Percentiles rank a stretch among this genome's conserved stretches.
phyloP scores from a whole-genome alignment of 768 basidiomycete genomes.

The Lactarius akahatsu region DNA sequence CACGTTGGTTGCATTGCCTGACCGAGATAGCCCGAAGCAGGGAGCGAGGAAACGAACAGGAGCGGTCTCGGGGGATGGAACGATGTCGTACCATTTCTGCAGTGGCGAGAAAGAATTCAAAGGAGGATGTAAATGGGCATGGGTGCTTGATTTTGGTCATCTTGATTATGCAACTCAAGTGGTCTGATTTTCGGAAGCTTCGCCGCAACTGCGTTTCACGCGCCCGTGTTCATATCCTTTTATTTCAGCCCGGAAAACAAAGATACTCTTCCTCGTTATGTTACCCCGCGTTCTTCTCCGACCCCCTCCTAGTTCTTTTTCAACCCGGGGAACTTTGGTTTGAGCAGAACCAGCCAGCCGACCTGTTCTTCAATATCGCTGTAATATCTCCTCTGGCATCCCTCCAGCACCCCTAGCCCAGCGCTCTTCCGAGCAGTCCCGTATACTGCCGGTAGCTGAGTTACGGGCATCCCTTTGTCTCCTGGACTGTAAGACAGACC shows the following conservation, averaged over 20 bases:
- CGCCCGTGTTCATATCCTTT: conserved; percentile 6
- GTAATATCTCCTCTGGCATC: background rate
- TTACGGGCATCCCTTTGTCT: background rate
- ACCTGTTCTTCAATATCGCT: background rate
- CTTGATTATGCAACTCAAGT: conserved; percentile 1
- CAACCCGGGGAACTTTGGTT: too few relatives aligned
- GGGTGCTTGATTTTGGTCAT: background rate
- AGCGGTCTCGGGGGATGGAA: background rate
- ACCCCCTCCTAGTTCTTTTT: background rate
- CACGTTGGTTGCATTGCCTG: too few relatives aligned
- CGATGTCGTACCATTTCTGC: background rate
- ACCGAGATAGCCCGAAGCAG: background rate
- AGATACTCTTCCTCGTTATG: conserved; percentile 9
- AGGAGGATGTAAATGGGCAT: background rate
- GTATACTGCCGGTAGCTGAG: background rate
- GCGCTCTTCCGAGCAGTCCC: background rate
- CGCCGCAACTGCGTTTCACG: background rate
- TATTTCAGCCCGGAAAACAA: conserved; percentile 8
- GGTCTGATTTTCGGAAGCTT: conserved; percentile 22
- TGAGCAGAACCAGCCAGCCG: background rate
- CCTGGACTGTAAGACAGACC: background rate
- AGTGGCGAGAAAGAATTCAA: background rate
- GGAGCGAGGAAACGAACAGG: background rate
- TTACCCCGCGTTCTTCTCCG: background rate
- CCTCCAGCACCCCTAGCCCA: background rate